These are phyloP conservation scores for Fusarium vanettenii DNA, from an alignment of 2,329 filamentous ascomycete species.

Conservation along the genomic window DNA sequence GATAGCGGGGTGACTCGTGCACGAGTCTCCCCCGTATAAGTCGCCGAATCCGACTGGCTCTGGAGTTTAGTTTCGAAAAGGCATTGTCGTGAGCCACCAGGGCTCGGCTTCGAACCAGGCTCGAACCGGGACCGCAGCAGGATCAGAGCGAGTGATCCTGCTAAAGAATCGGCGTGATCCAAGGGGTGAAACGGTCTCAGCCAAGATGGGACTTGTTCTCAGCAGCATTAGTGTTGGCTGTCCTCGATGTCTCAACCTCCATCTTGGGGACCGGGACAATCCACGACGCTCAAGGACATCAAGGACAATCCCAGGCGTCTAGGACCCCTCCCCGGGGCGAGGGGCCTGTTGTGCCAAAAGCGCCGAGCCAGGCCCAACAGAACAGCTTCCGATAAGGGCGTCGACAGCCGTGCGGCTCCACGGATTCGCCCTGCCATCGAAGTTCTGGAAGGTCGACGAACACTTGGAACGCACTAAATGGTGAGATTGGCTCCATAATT, in stretches of 20 bases:
- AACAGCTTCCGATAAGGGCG: conserved; percentile 30
- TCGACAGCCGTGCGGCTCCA: conserved; percentile 41
- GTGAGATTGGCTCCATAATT: conserved; percentile 45
- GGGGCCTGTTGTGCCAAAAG: neutral
- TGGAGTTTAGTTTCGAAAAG: conserved; percentile 1
- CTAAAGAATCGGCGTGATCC: conserved; percentile 19
- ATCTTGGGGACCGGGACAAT: conserved; percentile 27
- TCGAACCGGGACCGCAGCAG: conserved; percentile 20
- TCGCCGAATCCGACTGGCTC: conserved; percentile 18
- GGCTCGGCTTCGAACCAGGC: conserved; percentile 22
- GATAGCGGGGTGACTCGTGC: conserved; percentile 28
- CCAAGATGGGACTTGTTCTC: conserved; percentile 24
- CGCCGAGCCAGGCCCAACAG: conserved; percentile 9
- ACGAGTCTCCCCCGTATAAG: conserved; percentile 18
- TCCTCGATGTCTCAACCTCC: conserved; percentile 30
- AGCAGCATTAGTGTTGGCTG: conserved; percentile 25
- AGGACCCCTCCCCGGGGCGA: neutral
- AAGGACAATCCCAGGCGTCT: conserved; percentile 7
- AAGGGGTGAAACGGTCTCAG: conserved; percentile 41
- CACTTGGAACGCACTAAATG: conserved; percentile 45
- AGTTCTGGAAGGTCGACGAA: conserved; percentile 44
- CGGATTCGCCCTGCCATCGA: conserved; percentile 41
- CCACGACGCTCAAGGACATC: conserved; percentile 16
- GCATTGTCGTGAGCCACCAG: conserved; percentile 14
- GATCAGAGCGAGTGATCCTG: conserved; percentile 32